A percentile compares a stretch with the other conserved stretches of the same genome.
Evolutionary conservation across 176 grass and related monocot species (phyloP).

Genomic region (Saccharum spontaneum): DNA sequence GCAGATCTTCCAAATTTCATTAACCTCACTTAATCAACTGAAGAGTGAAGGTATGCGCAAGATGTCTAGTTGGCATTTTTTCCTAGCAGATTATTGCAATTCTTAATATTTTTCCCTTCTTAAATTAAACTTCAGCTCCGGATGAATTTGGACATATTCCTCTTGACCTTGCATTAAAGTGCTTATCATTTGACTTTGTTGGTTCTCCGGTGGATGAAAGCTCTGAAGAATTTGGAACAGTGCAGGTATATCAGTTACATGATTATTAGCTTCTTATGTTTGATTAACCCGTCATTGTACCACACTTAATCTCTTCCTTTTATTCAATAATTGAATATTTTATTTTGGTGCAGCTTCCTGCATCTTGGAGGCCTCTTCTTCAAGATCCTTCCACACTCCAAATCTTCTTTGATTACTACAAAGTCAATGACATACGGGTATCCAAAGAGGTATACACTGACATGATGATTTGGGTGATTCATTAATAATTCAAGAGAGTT

Average conservation of each 20-base stretch:
- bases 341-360: constrained; percentile 80
- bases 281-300: constrained; percentile 6
- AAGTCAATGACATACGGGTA: constrained; percentile 68
- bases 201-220: constrained; percentile 98
- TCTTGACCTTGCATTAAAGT: constrained; percentile 90
- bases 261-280: constrained; percentile 27
- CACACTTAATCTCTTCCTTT: constrained; percentile 8
- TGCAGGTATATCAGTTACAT: constrained; percentile 65
- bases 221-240: constrained; percentile 98
- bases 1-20: constrained; percentile 97
- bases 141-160: constrained; percentile 65
- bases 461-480: constrained; percentile 16
- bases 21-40: constrained; percentile 90
- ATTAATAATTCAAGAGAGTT: neutral
- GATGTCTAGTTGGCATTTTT: constrained; percentile 44
- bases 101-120: constrained; percentile 27
- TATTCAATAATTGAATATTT: constrained; percentile 14
- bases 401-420: constrained; percentile 98
- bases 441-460: constrained; percentile 86
- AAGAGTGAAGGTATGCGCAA: constrained; percentile 75
- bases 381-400: constrained; percentile 95
- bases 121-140: constrained; percentile 67
- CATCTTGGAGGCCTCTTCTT: constrained; percentile 86
- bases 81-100: constrained; percentile 28
- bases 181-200: constrained; percentile 98